A percentile compares a stretch with the other conserved stretches of the same genome.
These are phyloP conservation scores for Tylopilus sp. DNA, from an alignment of 768 basidiomycete species.

Conservation along the genomic window DNA sequence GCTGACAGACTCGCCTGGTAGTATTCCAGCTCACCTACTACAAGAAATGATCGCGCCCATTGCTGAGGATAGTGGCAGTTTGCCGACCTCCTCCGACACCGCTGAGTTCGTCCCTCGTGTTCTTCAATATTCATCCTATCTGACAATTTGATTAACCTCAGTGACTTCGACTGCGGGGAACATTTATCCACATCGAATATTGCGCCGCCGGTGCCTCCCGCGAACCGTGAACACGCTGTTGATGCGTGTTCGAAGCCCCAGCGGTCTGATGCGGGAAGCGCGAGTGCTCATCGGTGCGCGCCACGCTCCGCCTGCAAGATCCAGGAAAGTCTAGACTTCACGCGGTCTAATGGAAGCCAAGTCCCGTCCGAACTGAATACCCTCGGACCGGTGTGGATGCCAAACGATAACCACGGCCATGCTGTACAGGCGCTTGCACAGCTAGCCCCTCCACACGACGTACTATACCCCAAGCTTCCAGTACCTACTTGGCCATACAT, in stretches of 20 bases:
- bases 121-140: neutral
- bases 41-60: neutral
- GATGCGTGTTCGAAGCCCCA: neutral
- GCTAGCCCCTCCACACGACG: neutral
- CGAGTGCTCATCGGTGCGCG: neutral
- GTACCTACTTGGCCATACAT: neutral
- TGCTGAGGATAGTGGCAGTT: neutral
- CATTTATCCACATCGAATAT: neutral
- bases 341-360: constrained; percentile 1
- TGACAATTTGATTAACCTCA: neutral
- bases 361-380: constrained; percentile 13
- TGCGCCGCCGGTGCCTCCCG: neutral
- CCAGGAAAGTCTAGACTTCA: neutral
- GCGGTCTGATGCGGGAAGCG: neutral
- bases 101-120: constrained; percentile 11
- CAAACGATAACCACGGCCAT: constrained; percentile 6
- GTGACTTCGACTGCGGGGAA: neutral
- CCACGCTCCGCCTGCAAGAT: neutral
- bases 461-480: neutral
- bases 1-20: constrained; percentile 8
- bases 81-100: neutral
- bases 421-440: constrained; percentile 20
- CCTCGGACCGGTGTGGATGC: neutral
- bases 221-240: neutral
- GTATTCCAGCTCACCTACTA: neutral